A percentile compares a stretch with the other conserved stretches of the same genome.
Evolutionary conservation across 148 eudicot genomes (phyloP).

Genomic region (Fallopia convolvulus): DNA sequence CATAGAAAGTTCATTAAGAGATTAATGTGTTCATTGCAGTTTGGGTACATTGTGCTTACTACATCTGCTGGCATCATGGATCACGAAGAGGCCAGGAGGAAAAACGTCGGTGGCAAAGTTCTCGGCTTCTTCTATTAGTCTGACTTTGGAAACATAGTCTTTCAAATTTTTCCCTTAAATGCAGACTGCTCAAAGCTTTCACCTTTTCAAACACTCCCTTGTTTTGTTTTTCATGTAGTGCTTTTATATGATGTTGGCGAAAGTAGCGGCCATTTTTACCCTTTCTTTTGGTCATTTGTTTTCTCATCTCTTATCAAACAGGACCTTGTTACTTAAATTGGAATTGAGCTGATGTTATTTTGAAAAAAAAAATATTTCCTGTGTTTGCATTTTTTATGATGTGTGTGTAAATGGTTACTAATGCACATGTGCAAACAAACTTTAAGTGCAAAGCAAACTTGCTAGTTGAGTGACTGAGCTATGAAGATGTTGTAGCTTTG

Average conservation of each 20-base stretch:
- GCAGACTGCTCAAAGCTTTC: not conserved
- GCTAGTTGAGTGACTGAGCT: not conserved
- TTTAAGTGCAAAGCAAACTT: not conserved
- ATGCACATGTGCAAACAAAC: not conserved
- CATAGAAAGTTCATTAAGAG: not conserved
- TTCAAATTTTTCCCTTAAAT: not conserved
- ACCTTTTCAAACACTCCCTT: not conserved
- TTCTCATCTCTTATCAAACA: not conserved
- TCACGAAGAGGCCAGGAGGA: conserved; percentile 72
- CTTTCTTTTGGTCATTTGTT: not conserved
- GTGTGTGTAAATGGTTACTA: not conserved
- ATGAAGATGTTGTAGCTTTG: not conserved
- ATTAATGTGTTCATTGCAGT: conserved; percentile 31
- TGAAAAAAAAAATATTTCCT: not conserved
- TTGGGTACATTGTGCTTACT: conserved; percentile 66
- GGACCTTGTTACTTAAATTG: not conserved
- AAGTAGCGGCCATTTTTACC: not conserved
- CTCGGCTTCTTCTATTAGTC: conserved; percentile 60
- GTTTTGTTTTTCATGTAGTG: not conserved
- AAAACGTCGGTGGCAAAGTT: conserved; percentile 75
- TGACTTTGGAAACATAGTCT: not conserved
- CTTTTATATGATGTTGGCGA: not conserved
- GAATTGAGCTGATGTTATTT: not conserved
- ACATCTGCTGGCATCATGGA: conserved; percentile 80
- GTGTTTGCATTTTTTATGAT: no score